A percentile compares a stretch with the other conserved stretches of the same genome.
phyloP scores from a whole-genome alignment of 2,329 filamentous ascomycete species.

The Exophiala mesophila region DNA sequence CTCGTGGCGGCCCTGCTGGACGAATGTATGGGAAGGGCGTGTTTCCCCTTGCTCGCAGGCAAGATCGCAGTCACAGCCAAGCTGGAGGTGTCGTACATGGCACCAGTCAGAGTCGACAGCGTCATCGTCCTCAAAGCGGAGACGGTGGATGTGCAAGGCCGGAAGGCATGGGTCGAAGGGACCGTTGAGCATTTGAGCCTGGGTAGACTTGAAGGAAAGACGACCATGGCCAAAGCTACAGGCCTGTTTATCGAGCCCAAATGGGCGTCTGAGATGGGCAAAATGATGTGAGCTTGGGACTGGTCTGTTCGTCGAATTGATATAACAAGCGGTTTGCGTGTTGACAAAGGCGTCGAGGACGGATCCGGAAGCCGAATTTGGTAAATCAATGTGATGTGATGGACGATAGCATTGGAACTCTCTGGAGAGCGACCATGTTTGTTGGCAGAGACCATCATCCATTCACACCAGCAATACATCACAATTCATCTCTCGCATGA shows the following conservation, averaged over 20 bases:
- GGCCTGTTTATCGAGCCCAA: slow-evolving; percentile 37
- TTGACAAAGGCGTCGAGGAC: too few relatives aligned
- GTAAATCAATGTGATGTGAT: too few relatives aligned
- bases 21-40: slow-evolving; percentile 35
- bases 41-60: slow-evolving; percentile 31
- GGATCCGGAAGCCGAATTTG: too few relatives aligned
- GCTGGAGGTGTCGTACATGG: slow-evolving; percentile 34
- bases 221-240: slow-evolving; percentile 33
- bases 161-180: slow-evolving; percentile 37
- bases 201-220: slow-evolving; percentile 24
- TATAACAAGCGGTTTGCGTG: too few relatives aligned
- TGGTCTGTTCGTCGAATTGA: too few relatives aligned
- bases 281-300: slow-evolving; percentile 5
- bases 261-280: slow-evolving; percentile 17
- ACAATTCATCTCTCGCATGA: slow-evolving; percentile 10
- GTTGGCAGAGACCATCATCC: too few relatives aligned
- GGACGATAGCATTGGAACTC: too few relatives aligned
- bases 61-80: slow-evolving; percentile 36
- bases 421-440: too few relatives aligned
- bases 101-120: slow-evolving; percentile 31
- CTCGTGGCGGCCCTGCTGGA: slow-evolving; percentile 34
- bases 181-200: slow-evolving; percentile 25
- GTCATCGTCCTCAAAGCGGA: slow-evolving; percentile 32
- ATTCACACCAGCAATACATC: slow-evolving; percentile 13
- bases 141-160: slow-evolving; percentile 33